A percentile compares a stretch with the other conserved stretches of the same genome.
Evolutionary conservation across 805 yeast species (phyloP).

Genomic region (Wickerhamiella cacticola): DNA sequence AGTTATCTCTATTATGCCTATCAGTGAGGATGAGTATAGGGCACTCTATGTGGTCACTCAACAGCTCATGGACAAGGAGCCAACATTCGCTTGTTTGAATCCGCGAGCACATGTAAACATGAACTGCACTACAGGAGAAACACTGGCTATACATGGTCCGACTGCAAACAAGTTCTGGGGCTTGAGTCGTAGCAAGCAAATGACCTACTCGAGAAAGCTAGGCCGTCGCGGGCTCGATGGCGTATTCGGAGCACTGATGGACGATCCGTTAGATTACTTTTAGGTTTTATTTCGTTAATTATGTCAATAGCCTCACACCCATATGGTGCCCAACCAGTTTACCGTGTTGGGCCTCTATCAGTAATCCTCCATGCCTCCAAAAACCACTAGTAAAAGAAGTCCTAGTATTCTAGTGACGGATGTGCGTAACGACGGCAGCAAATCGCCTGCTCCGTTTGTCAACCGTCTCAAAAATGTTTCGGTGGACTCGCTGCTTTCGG

Average conservation of each 20-base stretch:
- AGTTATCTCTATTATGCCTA: constrained; percentile 57
- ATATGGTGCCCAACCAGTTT: too few species aligned
- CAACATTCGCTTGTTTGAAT: constrained; percentile 66
- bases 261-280: constrained; percentile 11
- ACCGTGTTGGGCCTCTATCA: too few species aligned
- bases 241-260: constrained; percentile 20
- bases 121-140: constrained; percentile 14
- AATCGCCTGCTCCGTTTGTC: constrained; percentile 35
- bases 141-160: constrained; percentile 24
- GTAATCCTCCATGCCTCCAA: constrained; percentile 5
- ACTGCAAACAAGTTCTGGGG: constrained; percentile 23
- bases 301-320: too few species aligned
- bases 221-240: constrained; percentile 25
- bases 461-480: constrained; percentile 66
- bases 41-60: constrained; percentile 77
- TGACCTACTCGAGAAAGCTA: constrained; percentile 22
- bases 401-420: constrained; percentile 93
- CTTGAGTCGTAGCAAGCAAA: constrained; percentile 21
- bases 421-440: constrained; percentile 44
- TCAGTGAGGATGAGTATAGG: constrained; percentile 64
- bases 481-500: constrained; percentile 64
- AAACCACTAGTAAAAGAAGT: constrained; percentile 43
- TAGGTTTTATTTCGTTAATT: not conserved
- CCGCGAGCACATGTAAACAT: constrained; percentile 35
- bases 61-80: constrained; percentile 68